Evolutionary conservation across 2,329 filamentous ascomycete species (phyloP).

Genomic region (Tympanopsis confertula): DNA sequence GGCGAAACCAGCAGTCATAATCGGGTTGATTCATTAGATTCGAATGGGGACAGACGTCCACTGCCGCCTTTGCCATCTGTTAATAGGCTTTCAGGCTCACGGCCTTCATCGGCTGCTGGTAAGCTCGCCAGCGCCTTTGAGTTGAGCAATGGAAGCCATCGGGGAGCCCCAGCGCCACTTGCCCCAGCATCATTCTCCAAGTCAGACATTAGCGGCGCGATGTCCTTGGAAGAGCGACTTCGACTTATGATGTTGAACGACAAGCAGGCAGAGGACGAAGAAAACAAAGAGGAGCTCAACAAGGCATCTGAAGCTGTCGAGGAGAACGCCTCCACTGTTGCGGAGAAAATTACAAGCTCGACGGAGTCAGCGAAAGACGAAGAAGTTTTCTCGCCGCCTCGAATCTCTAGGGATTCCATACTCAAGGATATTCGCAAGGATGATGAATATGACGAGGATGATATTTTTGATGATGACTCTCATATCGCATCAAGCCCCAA

Average conservation of each 20-base stretch:
- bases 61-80: slow-evolving; percentile 74
- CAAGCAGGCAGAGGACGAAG: slow-evolving; percentile 15
- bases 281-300: slow-evolving; percentile 3
- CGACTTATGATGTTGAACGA: slow-evolving; percentile 68
- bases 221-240: slow-evolving; percentile 77
- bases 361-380: neutral
- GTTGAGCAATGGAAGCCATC: slow-evolving; percentile 36
- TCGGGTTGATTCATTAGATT: slow-evolving; percentile 63
- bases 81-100: slow-evolving; percentile 21
- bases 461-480: neutral
- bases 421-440: neutral
- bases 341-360: too few relatives aligned
- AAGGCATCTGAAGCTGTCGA: neutral
- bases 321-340: too few relatives aligned
- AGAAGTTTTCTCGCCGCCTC: neutral
- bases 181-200: slow-evolving; percentile 57
- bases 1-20: slow-evolving; percentile 41
- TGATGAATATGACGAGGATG: neutral
- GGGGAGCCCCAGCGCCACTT: slow-evolving; percentile 64
- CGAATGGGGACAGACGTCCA: slow-evolving; percentile 71
- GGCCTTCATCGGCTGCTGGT: neutral
- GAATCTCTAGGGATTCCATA: slow-evolving; percentile 1
- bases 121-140: slow-evolving; percentile 18
- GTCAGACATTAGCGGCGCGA: slow-evolving; percentile 66
- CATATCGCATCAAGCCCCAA: slow-evolving; percentile 2